Percentiles rank a stretch among this genome's conserved stretches.
phyloP scores from a whole-genome alignment of 805 yeast genomes.

The Barnettozyma wickerhamii region DNA sequence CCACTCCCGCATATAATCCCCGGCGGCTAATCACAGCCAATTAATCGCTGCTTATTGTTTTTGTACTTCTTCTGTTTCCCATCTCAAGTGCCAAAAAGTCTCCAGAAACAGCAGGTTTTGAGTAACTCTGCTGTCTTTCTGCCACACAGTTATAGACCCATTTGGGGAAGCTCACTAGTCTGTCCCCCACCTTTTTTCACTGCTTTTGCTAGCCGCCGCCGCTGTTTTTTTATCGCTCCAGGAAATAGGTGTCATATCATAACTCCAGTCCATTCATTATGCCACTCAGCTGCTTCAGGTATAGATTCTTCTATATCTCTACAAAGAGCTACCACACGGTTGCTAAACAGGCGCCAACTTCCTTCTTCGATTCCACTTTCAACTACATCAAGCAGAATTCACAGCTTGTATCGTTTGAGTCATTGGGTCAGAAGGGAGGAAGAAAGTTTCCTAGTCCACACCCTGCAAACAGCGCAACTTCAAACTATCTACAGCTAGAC shows the following conservation, averaged over 20 bases:
- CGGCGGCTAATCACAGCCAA: too few species aligned
- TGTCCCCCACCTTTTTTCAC: background rate
- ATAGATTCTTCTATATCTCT: slow-evolving; percentile 30
- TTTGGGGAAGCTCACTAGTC: background rate
- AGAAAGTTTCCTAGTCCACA: slow-evolving; percentile 28
- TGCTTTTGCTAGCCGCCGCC: background rate
- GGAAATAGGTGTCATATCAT: slow-evolving; percentile 1
- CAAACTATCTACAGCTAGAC: slow-evolving; percentile 28
- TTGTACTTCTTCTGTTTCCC: too few species aligned
- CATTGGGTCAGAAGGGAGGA: slow-evolving; percentile 16
- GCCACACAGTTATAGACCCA: background rate
- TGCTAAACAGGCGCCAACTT: slow-evolving; percentile 28
- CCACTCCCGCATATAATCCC: too few species aligned
- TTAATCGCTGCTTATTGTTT: background rate
- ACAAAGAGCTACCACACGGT: slow-evolving; percentile 34
- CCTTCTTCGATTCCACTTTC: slow-evolving; percentile 38
- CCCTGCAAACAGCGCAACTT: slow-evolving; percentile 32
- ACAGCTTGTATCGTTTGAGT: slow-evolving; percentile 25
- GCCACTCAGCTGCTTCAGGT: slow-evolving; percentile 39
- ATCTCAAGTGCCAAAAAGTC: too few species aligned
- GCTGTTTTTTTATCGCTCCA: too few species aligned
- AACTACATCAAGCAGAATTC: slow-evolving; percentile 34
- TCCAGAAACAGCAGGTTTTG: background rate
- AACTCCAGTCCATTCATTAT: slow-evolving; percentile 21
- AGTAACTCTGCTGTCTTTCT: background rate